Evolutionary conservation across 306 rosid species (phyloP).

Genomic region (Glycine soja): DNA sequence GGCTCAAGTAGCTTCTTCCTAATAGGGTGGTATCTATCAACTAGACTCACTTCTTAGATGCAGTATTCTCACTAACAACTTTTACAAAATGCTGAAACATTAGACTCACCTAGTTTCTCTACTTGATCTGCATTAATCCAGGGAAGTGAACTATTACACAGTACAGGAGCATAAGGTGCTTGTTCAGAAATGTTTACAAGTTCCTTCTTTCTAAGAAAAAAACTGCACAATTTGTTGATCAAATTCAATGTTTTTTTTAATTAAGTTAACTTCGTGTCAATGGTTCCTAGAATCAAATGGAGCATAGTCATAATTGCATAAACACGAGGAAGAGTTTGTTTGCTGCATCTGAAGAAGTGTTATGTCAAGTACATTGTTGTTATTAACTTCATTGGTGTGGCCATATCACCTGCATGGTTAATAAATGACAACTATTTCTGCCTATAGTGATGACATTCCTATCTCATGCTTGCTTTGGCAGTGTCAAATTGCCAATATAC

Average conservation of each 20-base stretch:
- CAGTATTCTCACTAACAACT: too few species aligned
- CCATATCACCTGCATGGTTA: not conserved
- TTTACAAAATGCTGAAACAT: too few species aligned
- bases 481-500: slow-evolving; percentile 22
- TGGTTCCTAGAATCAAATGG: slow-evolving; percentile 24
- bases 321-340: not conserved
- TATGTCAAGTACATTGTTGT: not conserved
- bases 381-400: not conserved
- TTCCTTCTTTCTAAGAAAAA: not conserved
- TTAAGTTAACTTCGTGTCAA: not conserved
- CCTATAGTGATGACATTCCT: not conserved
- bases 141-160: too few species aligned
- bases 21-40: too few species aligned
- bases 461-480: not conserved
- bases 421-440: not conserved
- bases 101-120: too few species aligned
- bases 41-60: too few species aligned
- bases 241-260: too few species aligned
- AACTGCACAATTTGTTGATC: too few species aligned
- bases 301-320: not conserved
- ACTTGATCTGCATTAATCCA: too few species aligned
- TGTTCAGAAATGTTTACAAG: not conserved
- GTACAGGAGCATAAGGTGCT: not conserved
- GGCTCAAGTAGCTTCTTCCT: too few species aligned
- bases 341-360: not conserved